phyloP scores from a whole-genome alignment of 2,329 filamentous ascomycete species.

The Fusarium continuum region DNA sequence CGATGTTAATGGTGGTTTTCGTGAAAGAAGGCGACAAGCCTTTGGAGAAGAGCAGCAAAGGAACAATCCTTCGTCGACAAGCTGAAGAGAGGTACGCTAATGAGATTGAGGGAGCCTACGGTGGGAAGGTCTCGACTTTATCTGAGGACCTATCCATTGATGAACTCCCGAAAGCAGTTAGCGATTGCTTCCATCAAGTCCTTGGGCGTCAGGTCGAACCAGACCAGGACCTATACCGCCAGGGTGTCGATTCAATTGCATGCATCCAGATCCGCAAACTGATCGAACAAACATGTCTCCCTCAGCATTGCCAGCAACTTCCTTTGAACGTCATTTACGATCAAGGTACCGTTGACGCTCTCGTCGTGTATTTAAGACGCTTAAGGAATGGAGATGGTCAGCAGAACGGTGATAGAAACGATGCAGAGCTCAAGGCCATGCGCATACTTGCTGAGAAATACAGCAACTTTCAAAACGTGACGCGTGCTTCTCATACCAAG shows the following conservation, averaged over 20 bases:
- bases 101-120: constrained; percentile 59
- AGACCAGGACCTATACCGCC: constrained; percentile 63
- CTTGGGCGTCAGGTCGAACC: constrained; percentile 44
- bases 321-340: constrained; percentile 70
- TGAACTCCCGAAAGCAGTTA: constrained; percentile 49
- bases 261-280: constrained; percentile 61
- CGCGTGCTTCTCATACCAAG: rapidly evolving
- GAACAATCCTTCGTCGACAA: constrained; percentile 62
- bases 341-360: constrained; percentile 58
- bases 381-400: neutral
- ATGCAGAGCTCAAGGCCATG: neutral
- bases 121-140: constrained; percentile 1
- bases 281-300: constrained; percentile 42
- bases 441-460: constrained; percentile 15
- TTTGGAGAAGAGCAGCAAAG: constrained; percentile 70
- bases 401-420: neutral
- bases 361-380: constrained; percentile 38
- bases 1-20: constrained; percentile 61
- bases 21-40: constrained; percentile 21
- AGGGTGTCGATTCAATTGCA: constrained; percentile 68
- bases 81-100: constrained; percentile 60
- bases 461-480: neutral
- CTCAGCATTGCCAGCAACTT: constrained; percentile 39
- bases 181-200: constrained; percentile 45
- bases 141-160: constrained; percentile 42